Conservation (phyloP, 192 early-diverging fungal genomes). For the Coemansia javaensis region DNA sequence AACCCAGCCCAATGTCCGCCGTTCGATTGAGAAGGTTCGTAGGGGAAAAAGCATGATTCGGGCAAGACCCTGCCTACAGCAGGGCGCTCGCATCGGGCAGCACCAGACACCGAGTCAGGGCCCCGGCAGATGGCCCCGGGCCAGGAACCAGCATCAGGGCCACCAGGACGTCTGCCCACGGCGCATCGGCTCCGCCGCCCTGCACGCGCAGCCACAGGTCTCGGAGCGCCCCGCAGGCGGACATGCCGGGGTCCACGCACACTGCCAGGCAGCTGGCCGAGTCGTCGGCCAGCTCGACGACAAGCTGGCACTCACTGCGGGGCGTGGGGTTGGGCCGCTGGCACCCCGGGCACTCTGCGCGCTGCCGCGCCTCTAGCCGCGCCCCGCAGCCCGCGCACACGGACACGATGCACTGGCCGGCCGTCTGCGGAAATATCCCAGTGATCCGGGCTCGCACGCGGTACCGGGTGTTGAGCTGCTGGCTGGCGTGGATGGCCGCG, state of each 20-base stretch:
- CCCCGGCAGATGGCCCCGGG: not conserved
- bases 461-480: constrained; percentile 5
- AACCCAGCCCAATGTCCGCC: too few species aligned
- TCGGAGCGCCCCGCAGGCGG: too few species aligned
- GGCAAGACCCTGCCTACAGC: too few species aligned
- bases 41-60: not conserved
- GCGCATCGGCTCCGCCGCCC: not conserved
- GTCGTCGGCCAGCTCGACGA: constrained; percentile 7
- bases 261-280: constrained; percentile 13
- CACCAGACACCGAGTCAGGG: constrained; percentile 6
- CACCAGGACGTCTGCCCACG: constrained; percentile 3
- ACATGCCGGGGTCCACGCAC: constrained; percentile 1
- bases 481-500: not conserved
- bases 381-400: constrained; percentile 3
- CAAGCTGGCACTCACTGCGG: constrained; percentile 3
- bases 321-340: not conserved
- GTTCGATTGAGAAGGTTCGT: not conserved
- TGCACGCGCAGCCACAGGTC: constrained; percentile 2
- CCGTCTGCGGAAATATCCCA: constrained; percentile 3
- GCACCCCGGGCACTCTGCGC: not conserved
- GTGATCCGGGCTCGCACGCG: constrained; percentile 4
- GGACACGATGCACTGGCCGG: not conserved
- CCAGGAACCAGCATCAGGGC: constrained; percentile 9
- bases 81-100: constrained; percentile 1
- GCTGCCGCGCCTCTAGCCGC: not conserved